A percentile compares a stretch with the other conserved stretches of the same genome.
Evolutionary conservation across 768 basidiomycete species (phyloP).

Genomic region (Boletus fagicola): DNA sequence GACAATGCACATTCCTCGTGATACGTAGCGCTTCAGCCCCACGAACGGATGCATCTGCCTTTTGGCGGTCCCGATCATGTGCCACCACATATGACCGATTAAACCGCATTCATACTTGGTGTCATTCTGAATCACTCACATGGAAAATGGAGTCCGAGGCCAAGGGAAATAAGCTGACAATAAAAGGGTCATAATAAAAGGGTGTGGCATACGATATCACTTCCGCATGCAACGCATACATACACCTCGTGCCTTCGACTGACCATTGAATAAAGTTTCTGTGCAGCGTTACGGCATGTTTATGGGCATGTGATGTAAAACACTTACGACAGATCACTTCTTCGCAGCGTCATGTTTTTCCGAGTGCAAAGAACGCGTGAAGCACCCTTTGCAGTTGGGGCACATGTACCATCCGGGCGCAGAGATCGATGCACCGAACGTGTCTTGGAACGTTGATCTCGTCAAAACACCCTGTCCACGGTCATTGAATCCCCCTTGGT

Average conservation of each 20-base stretch:
- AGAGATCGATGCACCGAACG: background rate
- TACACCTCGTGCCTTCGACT: background rate
- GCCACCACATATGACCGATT: background rate
- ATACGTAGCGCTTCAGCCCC: no score
- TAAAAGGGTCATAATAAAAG: no score
- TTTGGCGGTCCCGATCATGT: background rate
- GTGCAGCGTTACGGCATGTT: background rate
- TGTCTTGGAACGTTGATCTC: conserved; percentile 12
- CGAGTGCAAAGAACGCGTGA: background rate
- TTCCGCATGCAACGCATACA: background rate
- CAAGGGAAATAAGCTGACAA: background rate
- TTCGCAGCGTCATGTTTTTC: background rate
- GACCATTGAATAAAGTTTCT: background rate
- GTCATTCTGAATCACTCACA: background rate
- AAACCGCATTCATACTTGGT: background rate
- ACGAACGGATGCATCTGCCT: no score
- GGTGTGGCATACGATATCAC: background rate
- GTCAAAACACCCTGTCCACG: conserved; percentile 5
- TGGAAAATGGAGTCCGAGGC: background rate
- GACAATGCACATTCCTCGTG: no score
- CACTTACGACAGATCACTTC: background rate
- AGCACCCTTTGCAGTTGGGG: background rate
- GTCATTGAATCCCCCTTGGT: conserved; percentile 1
- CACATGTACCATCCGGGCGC: background rate
- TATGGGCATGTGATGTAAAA: background rate